Evolutionary conservation across 2,329 filamentous ascomycete species (phyloP).

Genomic region (Aspergillus melleus): DNA sequence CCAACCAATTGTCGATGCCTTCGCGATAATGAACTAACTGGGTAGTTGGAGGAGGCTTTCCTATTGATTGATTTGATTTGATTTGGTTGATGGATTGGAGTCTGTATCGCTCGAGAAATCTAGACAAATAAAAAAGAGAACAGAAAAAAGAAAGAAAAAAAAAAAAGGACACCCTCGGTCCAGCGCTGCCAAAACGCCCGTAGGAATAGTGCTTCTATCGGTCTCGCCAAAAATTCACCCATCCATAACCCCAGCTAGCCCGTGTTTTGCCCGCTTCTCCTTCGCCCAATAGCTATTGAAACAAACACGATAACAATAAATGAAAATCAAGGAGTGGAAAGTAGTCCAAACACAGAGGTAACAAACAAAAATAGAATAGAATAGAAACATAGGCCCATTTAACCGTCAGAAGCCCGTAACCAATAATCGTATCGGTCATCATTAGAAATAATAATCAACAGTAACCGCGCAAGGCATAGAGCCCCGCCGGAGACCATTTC

Average conservation of each 20-base stretch:
- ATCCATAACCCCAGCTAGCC: background rate
- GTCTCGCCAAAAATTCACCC: background rate
- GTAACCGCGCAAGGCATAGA: background rate
- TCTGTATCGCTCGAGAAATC: background rate
- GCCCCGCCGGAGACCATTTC: background rate
- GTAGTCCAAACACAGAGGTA: background rate
- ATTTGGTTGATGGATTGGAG: background rate
- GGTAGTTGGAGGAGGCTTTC: background rate
- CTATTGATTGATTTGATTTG: background rate
- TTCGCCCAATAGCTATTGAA: background rate
- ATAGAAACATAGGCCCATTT: background rate
- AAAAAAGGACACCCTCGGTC: background rate
- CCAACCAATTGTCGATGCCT: background rate
- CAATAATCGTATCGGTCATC: conserved; percentile 1
- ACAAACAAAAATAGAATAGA: background rate
- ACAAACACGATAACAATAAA: background rate
- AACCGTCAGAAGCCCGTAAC: background rate
- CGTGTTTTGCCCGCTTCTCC: background rate
- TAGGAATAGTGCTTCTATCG: conserved; percentile 6
- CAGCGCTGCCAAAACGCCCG: conserved; percentile 2
- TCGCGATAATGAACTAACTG: background rate
- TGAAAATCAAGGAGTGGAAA: background rate
- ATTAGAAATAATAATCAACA: conserved; percentile 1
- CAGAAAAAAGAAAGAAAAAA: background rate
- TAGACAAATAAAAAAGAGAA: background rate